phyloP scores from a whole-genome alignment of 2,329 filamentous ascomycete species.

The Talaromyces pinophilus region DNA sequence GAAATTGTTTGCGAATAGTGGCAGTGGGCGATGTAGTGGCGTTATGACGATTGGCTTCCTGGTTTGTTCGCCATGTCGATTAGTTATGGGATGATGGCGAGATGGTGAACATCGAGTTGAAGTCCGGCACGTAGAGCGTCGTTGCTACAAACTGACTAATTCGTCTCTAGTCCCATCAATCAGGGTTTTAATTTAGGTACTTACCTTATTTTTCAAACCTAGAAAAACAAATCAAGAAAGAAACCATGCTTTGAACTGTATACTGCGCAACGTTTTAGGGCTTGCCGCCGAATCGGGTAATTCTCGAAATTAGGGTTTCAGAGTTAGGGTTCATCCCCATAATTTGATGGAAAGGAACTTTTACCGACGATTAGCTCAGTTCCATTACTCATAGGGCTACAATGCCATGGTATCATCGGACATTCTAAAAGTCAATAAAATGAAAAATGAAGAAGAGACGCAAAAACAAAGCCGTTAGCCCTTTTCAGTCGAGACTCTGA shows the following conservation, averaged over 20 bases:
- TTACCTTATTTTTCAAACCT: neutral
- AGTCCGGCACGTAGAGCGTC: neutral
- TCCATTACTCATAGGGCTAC: too few relatives aligned
- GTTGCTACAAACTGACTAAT: neutral
- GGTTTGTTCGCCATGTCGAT: neutral
- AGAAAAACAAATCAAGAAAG: neutral
- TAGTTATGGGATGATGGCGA: neutral
- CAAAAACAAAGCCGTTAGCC: neutral
- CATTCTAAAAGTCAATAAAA: neutral
- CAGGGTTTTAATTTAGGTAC: neutral
- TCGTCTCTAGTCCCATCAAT: neutral
- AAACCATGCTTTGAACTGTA: neutral
- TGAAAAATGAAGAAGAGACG: neutral
- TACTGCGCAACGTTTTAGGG: neutral
- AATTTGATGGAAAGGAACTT: neutral
- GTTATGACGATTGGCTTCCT: neutral
- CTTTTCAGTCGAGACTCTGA: neutral
- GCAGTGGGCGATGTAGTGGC: neutral
- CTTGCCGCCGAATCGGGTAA: neutral
- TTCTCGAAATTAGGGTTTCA: neutral
- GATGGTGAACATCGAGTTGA: neutral
- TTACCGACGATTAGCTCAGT: neutral
- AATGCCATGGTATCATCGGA: neutral
- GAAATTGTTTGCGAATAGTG: neutral
- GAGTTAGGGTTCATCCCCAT: neutral